Conservation (phyloP, 768 basidiomycete species). For the Mrakia gelida region DNA sequence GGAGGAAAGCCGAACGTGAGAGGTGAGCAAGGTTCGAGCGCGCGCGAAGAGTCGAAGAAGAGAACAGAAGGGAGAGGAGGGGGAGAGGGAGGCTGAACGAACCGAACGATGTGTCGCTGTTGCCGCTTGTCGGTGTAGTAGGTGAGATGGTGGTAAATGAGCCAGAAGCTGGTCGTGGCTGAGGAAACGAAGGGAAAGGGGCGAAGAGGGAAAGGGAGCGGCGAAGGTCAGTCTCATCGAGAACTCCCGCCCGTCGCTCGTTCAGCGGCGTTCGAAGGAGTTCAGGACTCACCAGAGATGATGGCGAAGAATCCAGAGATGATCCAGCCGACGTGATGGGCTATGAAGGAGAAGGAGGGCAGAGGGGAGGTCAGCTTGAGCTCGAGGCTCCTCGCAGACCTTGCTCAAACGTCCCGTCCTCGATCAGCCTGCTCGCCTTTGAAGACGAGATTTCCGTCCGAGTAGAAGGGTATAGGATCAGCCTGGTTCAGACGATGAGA, state of each 20-base stretch:
- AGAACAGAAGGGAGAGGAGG: background rate
- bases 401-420: background rate
- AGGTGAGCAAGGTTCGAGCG: background rate
- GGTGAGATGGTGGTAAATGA: slow-evolving; percentile 65
- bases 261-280: no score
- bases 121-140: slow-evolving; percentile 56
- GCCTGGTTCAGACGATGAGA: background rate
- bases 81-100: background rate
- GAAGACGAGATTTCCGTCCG: slow-evolving; percentile 59
- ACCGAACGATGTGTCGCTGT: slow-evolving; percentile 31
- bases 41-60: background rate
- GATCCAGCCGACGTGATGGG: slow-evolving; percentile 70
- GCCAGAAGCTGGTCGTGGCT: slow-evolving; percentile 61
- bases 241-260: no score
- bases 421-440: slow-evolving; percentile 50
- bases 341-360: slow-evolving; percentile 40
- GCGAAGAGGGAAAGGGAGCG: no score
- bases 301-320: slow-evolving; percentile 59
- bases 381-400: no score
- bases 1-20: slow-evolving; percentile 55
- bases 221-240: no score
- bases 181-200: no score
- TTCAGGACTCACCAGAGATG: slow-evolving; percentile 44
- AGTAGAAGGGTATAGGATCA: slow-evolving; percentile 56
- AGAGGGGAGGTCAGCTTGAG: slow-evolving; percentile 12